Evolutionary conservation across 106 monocot genomes (phyloP), one percentile per base, ranked within the genome.

Genomic region (Iris macrosiphon): DNA sequence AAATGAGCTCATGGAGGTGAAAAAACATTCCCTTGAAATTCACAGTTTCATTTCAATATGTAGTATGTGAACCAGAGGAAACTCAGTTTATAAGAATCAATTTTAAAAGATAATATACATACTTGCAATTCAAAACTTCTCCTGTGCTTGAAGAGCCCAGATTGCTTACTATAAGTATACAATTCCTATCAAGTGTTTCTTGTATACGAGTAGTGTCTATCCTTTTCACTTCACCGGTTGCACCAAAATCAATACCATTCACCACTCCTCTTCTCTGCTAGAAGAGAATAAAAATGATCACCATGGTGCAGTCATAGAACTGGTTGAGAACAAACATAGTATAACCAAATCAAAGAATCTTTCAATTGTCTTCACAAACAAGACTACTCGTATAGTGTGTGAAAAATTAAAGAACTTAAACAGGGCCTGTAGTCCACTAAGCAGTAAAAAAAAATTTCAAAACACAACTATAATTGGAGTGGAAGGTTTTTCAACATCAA

Each of bases 91-190:
- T 27, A 28, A 20, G 28, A 15, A 49, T 19, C 0, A 6, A 25
- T 4, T 18, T 23, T 3, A 14, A 49, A 42, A 59, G 40, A 15
- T 32, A 29, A 57, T 57, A 9, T 40, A 23, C 79, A 57, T 88
- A 93, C 87, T 87, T 88, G 88, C 93, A 88, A 65, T 95, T 95
- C 63, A 95, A 71, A 71, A 89, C 79, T 67, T 85, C 89, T 55
- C 85, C 84, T 17, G 81, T 51, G 58, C 94, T 89, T 33, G 94
- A 89, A 58, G 79, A 85, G 37, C 94, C 94, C 59, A 95, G 58
- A 65, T 95, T 95, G 82, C 73, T 95, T 57, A 89, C 64, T 38
- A 89, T 62, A 7, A 85, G 88, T 54, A 94, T 88, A 52, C 88
- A 78, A 49, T 88, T 85, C 59, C 58, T 67, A 20, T 89, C 81